Percentiles rank a stretch among this genome's conserved stretches.
These are phyloP conservation scores for Talaromyces sp. DNA, from an alignment of 2,329 filamentous ascomycete genomes.

Conservation along the genomic window DNA sequence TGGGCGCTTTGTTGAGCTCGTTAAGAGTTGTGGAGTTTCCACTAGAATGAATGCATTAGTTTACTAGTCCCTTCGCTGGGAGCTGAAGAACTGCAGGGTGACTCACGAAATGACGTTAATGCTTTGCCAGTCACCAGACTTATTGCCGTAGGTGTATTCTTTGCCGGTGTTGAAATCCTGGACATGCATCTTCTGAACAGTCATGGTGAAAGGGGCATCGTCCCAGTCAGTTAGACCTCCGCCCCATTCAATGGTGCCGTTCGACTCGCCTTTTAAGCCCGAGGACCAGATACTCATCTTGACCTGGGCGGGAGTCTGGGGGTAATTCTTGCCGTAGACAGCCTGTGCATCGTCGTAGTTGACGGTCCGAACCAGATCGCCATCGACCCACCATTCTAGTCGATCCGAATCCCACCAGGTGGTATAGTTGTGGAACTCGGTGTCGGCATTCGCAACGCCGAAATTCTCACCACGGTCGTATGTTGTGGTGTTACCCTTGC, in stretches of 20 bases:
- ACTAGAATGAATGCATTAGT: constrained; percentile 50
- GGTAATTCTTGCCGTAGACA: constrained; percentile 58
- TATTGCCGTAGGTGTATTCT: constrained; percentile 68
- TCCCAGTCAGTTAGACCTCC: constrained; percentile 69
- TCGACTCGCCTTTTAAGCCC: constrained; percentile 48
- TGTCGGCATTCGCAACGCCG: constrained; percentile 61
- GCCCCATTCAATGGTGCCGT: constrained; percentile 66
- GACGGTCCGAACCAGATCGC: constrained; percentile 62
- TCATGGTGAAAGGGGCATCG: constrained; percentile 72
- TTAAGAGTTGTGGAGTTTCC: constrained; percentile 62
- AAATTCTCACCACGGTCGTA: constrained; percentile 85
- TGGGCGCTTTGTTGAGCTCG: constrained; percentile 38
- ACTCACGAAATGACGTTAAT: constrained; percentile 58
- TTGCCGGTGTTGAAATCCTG: constrained; percentile 63
- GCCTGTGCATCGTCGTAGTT: constrained; percentile 59
- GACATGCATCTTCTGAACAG: constrained; percentile 64
- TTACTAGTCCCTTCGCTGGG: neutral
- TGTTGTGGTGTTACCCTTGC: constrained; percentile 75
- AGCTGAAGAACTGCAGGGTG: neutral
- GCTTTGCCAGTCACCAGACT: constrained; percentile 64
- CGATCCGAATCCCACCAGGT: constrained; percentile 69
- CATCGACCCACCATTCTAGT: constrained; percentile 69
- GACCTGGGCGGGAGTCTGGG: constrained; percentile 73
- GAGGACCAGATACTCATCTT: constrained; percentile 72
- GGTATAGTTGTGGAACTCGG: constrained; percentile 52